Percentiles rank a stretch among this genome's conserved stretches.
Conservation (phyloP, 1,139 yeast genomes). For the Scheffersomyces segobiensis region DNA sequence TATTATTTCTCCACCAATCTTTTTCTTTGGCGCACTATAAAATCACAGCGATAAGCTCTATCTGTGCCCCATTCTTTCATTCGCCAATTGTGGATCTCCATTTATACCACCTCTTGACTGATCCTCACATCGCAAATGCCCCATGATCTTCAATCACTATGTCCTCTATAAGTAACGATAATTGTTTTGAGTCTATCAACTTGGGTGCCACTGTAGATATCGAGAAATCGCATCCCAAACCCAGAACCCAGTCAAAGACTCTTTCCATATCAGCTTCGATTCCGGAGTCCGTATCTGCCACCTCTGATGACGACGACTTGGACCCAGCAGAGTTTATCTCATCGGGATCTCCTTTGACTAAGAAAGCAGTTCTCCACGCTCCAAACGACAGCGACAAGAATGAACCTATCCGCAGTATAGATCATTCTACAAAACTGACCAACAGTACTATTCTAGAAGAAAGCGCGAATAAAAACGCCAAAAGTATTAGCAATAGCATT, state of each 20-base stretch:
- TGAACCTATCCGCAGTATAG: not conserved
- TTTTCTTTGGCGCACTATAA: not conserved
- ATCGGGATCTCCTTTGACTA: constrained; percentile 14
- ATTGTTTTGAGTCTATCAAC: constrained; percentile 25
- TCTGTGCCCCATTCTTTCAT: not conserved
- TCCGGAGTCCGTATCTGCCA: constrained; percentile 3
- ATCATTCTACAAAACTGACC: constrained; percentile 11
- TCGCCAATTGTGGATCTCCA: not conserved
- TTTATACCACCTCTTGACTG: not conserved
- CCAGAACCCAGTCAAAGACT: not conserved
- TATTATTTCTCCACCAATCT: too few relatives aligned
- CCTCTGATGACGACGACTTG: constrained; percentile 23
- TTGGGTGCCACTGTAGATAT: constrained; percentile 15
- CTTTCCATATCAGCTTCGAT: not conserved
- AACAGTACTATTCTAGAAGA: constrained; percentile 6
- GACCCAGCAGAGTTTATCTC: constrained; percentile 34
- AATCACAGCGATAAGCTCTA: not conserved
- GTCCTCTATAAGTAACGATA: constrained; percentile 4
- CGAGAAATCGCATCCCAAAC: not conserved
- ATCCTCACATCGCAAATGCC: not conserved
- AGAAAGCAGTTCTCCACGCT: not conserved
- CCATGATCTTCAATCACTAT: not conserved
- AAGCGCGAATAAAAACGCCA: constrained; percentile 4
- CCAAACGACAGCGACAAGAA: not conserved
- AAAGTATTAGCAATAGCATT: not conserved